These are phyloP conservation scores for Brasenia schreberi DNA, from an alignment of 164 flowering plant species.

Conservation along the genomic window DNA sequence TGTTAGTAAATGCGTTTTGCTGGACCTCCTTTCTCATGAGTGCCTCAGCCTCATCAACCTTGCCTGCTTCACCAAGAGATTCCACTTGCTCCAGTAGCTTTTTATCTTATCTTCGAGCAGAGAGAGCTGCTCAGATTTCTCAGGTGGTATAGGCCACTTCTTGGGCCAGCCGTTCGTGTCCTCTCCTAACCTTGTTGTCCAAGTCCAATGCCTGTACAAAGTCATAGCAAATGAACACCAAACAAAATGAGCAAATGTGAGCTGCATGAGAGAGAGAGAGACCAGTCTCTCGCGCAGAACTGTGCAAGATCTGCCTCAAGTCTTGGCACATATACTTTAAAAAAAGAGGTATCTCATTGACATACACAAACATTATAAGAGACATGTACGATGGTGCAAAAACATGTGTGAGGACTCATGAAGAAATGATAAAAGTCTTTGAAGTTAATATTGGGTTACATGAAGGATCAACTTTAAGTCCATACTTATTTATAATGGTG, in stretches of 20 bases:
- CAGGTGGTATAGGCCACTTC: conserved; percentile 69
- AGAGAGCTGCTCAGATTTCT: conserved; percentile 79
- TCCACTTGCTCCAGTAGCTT: conserved; percentile 94
- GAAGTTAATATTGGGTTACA: too few relatives aligned
- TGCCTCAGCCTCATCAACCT: conserved; percentile 99
- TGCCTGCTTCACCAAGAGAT: conserved; percentile 95
- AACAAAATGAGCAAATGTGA: background rate
- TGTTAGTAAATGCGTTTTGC: background rate
- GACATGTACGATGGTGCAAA: too few relatives aligned
- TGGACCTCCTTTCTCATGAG: conserved; percentile 64
- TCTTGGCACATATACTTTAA: conserved; percentile 55
- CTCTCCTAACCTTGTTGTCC: conserved; percentile 91
- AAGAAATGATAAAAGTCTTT: too few relatives aligned
- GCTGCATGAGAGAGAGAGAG: conserved; percentile 12
- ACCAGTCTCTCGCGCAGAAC: conserved; percentile 92
- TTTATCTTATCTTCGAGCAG: conserved; percentile 92
- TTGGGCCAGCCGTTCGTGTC: conserved; percentile 83
- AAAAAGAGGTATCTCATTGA: too few relatives aligned
- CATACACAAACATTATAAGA: too few relatives aligned
- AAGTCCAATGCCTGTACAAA: conserved; percentile 67
- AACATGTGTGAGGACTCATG: too few relatives aligned
- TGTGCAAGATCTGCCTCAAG: conserved; percentile 95
- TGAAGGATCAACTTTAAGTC: too few relatives aligned
- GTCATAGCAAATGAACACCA: background rate
- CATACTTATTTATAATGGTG: too few relatives aligned